phyloP scores from a whole-genome alignment of 495 filamentous ascomycete species.

The Trichoderma erinaceum region DNA sequence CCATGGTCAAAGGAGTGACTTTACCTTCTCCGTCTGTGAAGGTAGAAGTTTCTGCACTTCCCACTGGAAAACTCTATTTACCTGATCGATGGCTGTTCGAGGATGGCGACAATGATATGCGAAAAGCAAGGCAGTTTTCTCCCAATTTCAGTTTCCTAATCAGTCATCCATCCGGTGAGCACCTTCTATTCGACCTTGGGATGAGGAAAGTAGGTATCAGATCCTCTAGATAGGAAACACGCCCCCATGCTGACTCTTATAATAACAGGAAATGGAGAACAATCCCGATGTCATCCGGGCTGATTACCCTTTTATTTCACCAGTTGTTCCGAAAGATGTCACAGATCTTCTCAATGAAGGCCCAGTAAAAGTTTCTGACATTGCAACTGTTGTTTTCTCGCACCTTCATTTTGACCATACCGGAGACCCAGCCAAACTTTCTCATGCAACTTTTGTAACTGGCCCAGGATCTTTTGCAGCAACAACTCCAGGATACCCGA shows the following conservation, averaged over 20 bases:
- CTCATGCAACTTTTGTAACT: neutral
- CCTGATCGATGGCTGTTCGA: neutral
- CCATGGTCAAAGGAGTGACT: neutral
- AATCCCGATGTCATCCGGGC: neutral
- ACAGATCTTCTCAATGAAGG: conserved; percentile 1
- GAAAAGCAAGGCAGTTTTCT: neutral
- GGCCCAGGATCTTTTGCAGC: neutral
- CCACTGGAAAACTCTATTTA: neutral
- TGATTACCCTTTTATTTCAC: neutral
- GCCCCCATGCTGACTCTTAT: neutral
- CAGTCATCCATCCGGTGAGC: neutral
- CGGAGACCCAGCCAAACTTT: neutral
- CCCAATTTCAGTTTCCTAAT: neutral
- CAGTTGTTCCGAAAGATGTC: conserved; percentile 1
- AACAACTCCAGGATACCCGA: neutral
- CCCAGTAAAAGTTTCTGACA: neutral
- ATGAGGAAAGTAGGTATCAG: neutral
- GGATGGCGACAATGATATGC: neutral
- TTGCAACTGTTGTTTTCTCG: neutral
- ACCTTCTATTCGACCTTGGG: neutral
- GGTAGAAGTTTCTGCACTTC: neutral
- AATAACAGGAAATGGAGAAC: neutral
- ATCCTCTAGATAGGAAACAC: neutral
- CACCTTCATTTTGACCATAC: conserved; percentile 1
- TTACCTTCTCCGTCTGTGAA: neutral